Evolutionary conservation across 306 rosid species (phyloP).

Genomic region (Acacia crassicarpa): DNA sequence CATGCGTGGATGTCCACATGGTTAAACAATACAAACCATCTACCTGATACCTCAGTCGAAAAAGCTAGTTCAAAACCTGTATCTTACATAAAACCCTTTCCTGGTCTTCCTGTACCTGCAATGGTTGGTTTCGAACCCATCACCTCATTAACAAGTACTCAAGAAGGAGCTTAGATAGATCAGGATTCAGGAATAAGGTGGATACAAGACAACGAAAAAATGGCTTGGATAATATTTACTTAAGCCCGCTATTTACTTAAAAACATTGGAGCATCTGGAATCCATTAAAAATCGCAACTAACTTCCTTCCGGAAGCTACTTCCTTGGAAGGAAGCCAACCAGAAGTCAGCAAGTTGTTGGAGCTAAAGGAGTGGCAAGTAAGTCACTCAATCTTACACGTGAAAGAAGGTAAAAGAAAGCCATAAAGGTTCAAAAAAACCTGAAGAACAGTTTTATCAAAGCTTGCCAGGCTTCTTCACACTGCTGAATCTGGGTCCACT

Average conservation of each 20-base stretch:
- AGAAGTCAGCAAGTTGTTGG: slow-evolving; percentile 17
- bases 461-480: slow-evolving; percentile 51
- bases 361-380: slow-evolving; percentile 3
- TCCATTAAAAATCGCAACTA: background rate
- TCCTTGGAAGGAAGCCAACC: slow-evolving; percentile 21
- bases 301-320: background rate
- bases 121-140: slow-evolving; percentile 25
- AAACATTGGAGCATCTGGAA: slow-evolving; percentile 1
- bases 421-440: slow-evolving; percentile 12
- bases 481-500: slow-evolving; percentile 65
- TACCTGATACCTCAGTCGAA: background rate
- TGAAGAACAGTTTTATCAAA: slow-evolving; percentile 14
- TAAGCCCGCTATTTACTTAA: background rate
- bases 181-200: background rate
- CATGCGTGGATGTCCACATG: slow-evolving; percentile 8
- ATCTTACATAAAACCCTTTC: slow-evolving; percentile 15
- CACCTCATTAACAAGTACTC: slow-evolving; percentile 26
- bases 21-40: slow-evolving; percentile 27
- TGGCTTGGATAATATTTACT: background rate
- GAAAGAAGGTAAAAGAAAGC: background rate
- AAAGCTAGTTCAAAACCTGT: slow-evolving; percentile 20
- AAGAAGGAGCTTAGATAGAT: slow-evolving; percentile 25
- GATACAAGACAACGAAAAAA: background rate
- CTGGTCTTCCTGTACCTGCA: slow-evolving; percentile 29
- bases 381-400: background rate